Evolutionary conservation across 2,329 filamentous ascomycete species (phyloP).

Genomic region (Trichoderma hamatum): DNA sequence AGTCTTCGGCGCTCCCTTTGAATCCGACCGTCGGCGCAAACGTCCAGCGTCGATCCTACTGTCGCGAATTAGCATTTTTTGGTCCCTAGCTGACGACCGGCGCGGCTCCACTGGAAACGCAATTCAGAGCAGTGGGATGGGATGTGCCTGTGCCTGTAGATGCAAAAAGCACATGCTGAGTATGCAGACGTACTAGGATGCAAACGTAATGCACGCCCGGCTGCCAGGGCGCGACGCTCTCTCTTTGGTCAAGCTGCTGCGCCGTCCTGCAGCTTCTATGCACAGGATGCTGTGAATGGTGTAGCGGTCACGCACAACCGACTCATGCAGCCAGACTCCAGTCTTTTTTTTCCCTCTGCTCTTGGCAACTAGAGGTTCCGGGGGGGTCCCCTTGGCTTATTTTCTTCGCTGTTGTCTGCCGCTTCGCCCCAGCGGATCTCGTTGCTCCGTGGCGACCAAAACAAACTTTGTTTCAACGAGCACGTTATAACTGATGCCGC

Average conservation of each 20-base stretch:
- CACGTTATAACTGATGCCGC: neutral
- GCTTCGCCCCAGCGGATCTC: neutral
- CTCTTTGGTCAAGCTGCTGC: constrained; percentile 3
- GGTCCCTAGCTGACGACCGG: neutral
- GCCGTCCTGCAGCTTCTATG: constrained; percentile 13
- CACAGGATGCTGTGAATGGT: constrained; percentile 20
- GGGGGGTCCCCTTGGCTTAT: constrained; percentile 11
- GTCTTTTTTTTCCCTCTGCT: neutral
- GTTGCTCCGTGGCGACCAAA: constrained; percentile 5
- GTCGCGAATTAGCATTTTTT: neutral
- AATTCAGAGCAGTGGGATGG: neutral
- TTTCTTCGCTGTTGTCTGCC: neutral
- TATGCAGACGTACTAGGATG: constrained; percentile 6
- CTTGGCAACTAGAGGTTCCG: neutral
- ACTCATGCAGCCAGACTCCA: constrained; percentile 18
- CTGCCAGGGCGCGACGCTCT: neutral
- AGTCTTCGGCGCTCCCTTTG: neutral
- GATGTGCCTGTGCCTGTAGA: neutral
- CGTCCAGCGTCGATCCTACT: constrained; percentile 6
- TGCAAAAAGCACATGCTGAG: neutral
- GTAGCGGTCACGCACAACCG: constrained; percentile 25
- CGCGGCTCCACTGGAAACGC: constrained; percentile 5
- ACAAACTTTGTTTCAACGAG: neutral
- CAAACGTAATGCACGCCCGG: neutral
- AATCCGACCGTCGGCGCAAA: constrained; percentile 19